A percentile compares a stretch with the other conserved stretches of the same genome.
These are phyloP conservation scores for Haplosporangium gracile DNA, from an alignment of 192 early-diverging fungal genomes.

Conservation along the genomic window DNA sequence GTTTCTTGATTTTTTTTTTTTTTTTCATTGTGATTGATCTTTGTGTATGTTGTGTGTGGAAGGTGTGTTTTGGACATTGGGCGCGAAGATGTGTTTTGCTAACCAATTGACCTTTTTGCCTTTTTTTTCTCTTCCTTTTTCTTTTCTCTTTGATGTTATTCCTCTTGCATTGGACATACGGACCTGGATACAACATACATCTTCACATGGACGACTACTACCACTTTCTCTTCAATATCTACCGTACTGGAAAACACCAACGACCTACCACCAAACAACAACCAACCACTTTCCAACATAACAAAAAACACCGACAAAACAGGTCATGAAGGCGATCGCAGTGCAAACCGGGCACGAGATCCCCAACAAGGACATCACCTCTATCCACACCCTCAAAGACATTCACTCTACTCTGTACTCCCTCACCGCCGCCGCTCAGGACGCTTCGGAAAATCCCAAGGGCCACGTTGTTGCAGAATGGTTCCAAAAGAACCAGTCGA, in stretches of 20 bases:
- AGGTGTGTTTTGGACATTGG: not conserved
- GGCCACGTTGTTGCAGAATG: conserved; percentile 60
- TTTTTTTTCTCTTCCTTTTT: too few species aligned
- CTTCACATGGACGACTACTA: not conserved
- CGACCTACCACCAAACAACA: not conserved
- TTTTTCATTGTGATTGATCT: not conserved
- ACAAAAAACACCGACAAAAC: not conserved
- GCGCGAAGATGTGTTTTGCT: not conserved
- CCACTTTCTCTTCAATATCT: not conserved
- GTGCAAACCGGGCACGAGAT: conserved; percentile 46
- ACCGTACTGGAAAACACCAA: not conserved
- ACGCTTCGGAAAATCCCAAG: conserved; percentile 26
- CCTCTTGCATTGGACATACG: too few species aligned
- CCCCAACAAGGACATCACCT: conserved; percentile 45
- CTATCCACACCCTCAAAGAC: conserved; percentile 46
- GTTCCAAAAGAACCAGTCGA: conserved; percentile 53
- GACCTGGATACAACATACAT: too few species aligned
- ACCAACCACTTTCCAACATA: not conserved
- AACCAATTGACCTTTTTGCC: not conserved
- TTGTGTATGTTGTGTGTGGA: not conserved
- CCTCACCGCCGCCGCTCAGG: conserved; percentile 11
- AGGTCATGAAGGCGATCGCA: conserved; percentile 50
- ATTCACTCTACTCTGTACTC: conserved; percentile 16
- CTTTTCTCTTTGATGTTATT: too few species aligned
- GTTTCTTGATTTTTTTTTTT: not conserved